Evolutionary conservation across 768 basidiomycete species (phyloP).

Genomic region (Collybia mongolica): DNA sequence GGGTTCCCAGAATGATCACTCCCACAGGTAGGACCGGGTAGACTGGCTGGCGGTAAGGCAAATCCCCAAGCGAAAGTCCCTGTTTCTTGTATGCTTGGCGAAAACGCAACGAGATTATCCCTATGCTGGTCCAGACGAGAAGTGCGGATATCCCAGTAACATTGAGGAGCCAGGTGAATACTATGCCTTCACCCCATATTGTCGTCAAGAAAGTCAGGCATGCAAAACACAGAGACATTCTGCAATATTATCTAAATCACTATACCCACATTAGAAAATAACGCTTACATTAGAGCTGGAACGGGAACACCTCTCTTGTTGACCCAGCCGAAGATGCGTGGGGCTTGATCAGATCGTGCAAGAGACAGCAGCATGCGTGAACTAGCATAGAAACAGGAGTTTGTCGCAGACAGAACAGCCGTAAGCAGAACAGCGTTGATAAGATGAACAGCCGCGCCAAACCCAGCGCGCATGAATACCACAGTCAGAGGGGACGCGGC

Average conservation of each 20-base stretch:
- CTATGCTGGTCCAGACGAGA: constrained; percentile 65
- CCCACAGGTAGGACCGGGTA: constrained; percentile 51
- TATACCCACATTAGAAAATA: constrained; percentile 20
- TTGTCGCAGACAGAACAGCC: constrained; percentile 62
- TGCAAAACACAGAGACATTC: constrained; percentile 46
- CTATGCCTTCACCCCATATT: constrained; percentile 55
- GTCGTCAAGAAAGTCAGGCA: constrained; percentile 55
- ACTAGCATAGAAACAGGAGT: constrained; percentile 65
- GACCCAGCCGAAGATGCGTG: constrained; percentile 61
- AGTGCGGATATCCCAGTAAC: constrained; percentile 66
- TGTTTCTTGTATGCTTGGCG: constrained; percentile 57
- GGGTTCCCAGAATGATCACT: constrained; percentile 45
- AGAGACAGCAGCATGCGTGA: constrained; percentile 60
- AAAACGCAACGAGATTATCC: constrained; percentile 57
- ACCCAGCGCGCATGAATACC: constrained; percentile 60
- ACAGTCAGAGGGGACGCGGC: constrained; percentile 63
- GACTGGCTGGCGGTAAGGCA: constrained; percentile 58
- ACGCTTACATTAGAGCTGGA: constrained; percentile 47
- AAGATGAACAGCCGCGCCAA: constrained; percentile 59
- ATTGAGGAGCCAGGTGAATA: constrained; percentile 60
- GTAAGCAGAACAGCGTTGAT: constrained; percentile 69
- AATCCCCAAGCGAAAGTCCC: constrained; percentile 46
- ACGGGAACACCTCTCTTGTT: constrained; percentile 65
- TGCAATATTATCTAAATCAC: constrained; percentile 18
- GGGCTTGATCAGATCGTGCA: constrained; percentile 66